These are phyloP conservation scores for Dichotomopilus funicola DNA, from an alignment of 2,329 filamentous ascomycete species.

Conservation along the genomic window DNA sequence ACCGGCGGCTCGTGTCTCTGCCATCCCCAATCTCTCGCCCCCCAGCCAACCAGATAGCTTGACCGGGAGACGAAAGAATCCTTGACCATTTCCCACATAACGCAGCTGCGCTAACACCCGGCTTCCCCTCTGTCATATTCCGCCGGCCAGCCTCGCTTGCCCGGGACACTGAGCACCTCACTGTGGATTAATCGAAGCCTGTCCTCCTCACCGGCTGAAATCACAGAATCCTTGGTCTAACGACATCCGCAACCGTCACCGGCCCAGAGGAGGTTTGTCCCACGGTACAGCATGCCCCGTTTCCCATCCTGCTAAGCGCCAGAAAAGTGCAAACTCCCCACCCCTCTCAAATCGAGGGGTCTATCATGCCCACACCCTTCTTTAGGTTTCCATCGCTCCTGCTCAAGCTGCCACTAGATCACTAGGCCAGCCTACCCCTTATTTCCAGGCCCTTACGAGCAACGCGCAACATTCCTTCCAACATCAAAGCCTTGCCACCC, in stretches of 20 bases:
- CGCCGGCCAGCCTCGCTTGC: conserved; percentile 20
- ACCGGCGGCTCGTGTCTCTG: conserved; percentile 13
- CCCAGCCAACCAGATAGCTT: conserved; percentile 21
- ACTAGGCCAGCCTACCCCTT: not conserved
- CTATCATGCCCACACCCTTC: conserved; percentile 10
- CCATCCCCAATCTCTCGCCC: conserved; percentile 7
- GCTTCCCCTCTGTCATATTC: conserved; percentile 17
- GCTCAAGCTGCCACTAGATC: no score
- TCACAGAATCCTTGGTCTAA: conserved; percentile 20
- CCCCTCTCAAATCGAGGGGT: not conserved
- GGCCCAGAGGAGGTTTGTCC: conserved; percentile 16
- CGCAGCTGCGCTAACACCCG: conserved; percentile 25
- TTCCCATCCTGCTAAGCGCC: conserved; percentile 14
- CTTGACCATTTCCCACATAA: conserved; percentile 26
- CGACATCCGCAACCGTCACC: conserved; percentile 19
- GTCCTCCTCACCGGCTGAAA: conserved; percentile 23
- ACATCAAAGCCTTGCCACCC: no score
- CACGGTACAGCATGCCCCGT: conserved; percentile 8
- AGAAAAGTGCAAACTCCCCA: not conserved
- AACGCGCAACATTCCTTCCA: not conserved
- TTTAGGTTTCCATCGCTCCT: not conserved
- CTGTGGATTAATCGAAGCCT: conserved; percentile 19
- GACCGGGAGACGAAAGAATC: conserved; percentile 21
- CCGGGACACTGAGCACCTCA: conserved; percentile 1
- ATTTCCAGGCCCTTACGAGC: not conserved